Evolutionary conservation across 2,329 filamentous ascomycete species (phyloP).

Genomic region (Aspergillus transmontanensis): DNA sequence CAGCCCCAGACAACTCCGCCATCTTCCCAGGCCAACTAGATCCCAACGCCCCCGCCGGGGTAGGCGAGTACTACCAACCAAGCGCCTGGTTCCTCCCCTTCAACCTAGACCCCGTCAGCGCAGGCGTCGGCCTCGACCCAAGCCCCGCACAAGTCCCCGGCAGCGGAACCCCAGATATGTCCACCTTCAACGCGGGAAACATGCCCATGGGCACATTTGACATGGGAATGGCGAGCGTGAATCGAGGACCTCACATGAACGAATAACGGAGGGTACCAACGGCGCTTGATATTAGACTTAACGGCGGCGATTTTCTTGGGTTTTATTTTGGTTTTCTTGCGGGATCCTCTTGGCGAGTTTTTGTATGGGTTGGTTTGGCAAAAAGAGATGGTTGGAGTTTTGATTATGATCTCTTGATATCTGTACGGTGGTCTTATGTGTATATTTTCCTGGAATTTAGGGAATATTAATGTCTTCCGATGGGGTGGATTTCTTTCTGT

Average conservation of each 20-base stretch:
- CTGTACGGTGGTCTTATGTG: conserved; percentile 5
- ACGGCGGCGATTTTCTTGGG: not conserved
- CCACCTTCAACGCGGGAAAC: conserved; percentile 23
- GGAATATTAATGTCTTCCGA: not conserved
- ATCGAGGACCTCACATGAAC: conserved; percentile 17
- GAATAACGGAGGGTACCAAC: not conserved
- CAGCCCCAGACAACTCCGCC: conserved; percentile 24
- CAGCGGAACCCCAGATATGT: conserved; percentile 21
- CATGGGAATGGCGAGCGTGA: conserved; percentile 27
- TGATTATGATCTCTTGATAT: conserved; percentile 2
- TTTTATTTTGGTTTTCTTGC: not conserved
- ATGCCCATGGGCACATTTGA: conserved; percentile 32
- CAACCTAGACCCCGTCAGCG: conserved; percentile 71
- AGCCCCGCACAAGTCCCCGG: conserved; percentile 9
- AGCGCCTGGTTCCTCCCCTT: conserved; percentile 93
- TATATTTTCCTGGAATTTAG: not conserved
- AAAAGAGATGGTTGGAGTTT: conserved; percentile 11
- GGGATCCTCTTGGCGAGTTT: not conserved
- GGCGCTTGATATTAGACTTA: conserved; percentile 3
- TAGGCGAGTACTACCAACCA: conserved; percentile 43
- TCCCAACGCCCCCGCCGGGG: conserved; percentile 36
- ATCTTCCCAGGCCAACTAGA: conserved; percentile 41
- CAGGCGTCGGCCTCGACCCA: conserved; percentile 20
- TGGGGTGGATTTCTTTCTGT: not conserved
- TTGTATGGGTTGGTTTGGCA: not conserved